These are phyloP conservation scores for Sporothrix schenckii DNA, from an alignment of 2,329 filamentous ascomycete genomes.

Conservation along the genomic window DNA sequence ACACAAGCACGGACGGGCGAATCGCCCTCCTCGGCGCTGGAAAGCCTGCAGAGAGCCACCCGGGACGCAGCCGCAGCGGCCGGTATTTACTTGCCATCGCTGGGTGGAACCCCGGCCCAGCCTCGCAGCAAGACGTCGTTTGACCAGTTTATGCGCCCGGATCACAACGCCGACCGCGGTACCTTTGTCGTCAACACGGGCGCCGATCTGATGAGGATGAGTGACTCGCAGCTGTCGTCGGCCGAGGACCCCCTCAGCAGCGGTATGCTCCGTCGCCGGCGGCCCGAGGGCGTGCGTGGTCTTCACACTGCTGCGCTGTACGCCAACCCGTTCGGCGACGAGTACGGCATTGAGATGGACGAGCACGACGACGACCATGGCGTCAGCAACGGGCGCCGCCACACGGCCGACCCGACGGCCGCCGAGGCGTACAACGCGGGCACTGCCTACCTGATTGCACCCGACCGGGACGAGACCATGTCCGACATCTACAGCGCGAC, in stretches of 20 bases:
- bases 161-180: constrained; percentile 55
- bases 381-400: background rate
- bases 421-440: constrained; percentile 39
- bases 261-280: constrained; percentile 55
- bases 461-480: constrained; percentile 52
- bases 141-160: constrained; percentile 61
- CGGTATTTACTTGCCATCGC: constrained; percentile 27
- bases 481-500: constrained; percentile 54
- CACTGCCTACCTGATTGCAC: constrained; percentile 45
- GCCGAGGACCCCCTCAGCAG: constrained; percentile 41
- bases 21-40: constrained; percentile 4
- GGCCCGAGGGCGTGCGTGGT: constrained; percentile 47
- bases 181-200: constrained; percentile 63
- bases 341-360: constrained; percentile 55
- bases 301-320: constrained; percentile 44
- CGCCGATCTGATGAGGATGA: constrained; percentile 45
- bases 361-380: constrained; percentile 35
- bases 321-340: constrained; percentile 63
- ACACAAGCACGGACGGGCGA: background rate
- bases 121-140: constrained; percentile 49
- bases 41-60: constrained; percentile 31
- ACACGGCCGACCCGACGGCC: background rate
- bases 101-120: constrained; percentile 26
- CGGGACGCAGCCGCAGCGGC: constrained; percentile 33
- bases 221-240: constrained; percentile 37